A percentile compares a stretch with the other conserved stretches of the same genome.
Conservation (phyloP, 2,329 filamentous ascomycete species). For the Venturia carpophila region DNA sequence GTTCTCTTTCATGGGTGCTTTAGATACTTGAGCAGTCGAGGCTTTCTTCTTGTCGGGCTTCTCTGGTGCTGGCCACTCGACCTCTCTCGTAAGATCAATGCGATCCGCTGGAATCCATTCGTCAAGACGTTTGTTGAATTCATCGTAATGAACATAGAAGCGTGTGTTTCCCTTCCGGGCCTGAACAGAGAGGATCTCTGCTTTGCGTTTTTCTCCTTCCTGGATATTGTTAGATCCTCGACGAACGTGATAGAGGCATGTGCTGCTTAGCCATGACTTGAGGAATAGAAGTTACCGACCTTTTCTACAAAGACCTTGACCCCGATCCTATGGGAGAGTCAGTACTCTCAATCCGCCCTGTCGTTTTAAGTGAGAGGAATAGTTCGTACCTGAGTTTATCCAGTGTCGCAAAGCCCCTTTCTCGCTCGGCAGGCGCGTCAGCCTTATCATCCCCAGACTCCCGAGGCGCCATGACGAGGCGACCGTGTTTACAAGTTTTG, state of each 20-base stretch:
- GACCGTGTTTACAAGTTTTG: too few relatives aligned
- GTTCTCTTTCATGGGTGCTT: slow-evolving; percentile 32
- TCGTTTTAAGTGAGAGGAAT: slow-evolving; percentile 25
- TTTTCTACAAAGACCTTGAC: slow-evolving; percentile 62
- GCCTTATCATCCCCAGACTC: slow-evolving; percentile 43
- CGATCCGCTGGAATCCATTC: slow-evolving; percentile 80
- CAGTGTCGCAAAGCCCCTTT: slow-evolving; percentile 77
- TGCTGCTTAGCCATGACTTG: not conserved
- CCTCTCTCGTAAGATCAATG: slow-evolving; percentile 80
- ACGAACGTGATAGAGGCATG: too few relatives aligned
- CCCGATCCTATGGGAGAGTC: slow-evolving; percentile 45
- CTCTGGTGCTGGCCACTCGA: slow-evolving; percentile 92
- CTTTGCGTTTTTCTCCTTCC: slow-evolving; percentile 79
- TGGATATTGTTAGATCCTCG: slow-evolving; percentile 25
- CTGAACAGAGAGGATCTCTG: slow-evolving; percentile 92
- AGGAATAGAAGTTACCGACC: slow-evolving; percentile 40
- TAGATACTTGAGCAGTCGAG: slow-evolving; percentile 29
- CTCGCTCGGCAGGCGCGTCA: slow-evolving; percentile 51
- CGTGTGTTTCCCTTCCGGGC: slow-evolving; percentile 80
- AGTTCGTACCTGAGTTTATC: slow-evolving; percentile 66
- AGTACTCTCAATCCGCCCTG: slow-evolving; percentile 27
- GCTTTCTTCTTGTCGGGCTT: slow-evolving; percentile 84
- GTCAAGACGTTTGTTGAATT: slow-evolving; percentile 84
- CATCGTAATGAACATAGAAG: slow-evolving; percentile 96
- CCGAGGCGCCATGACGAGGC: slow-evolving; percentile 44